Evolutionary conservation across 768 basidiomycete species (phyloP).

Genomic region (Lentinula boryana): DNA sequence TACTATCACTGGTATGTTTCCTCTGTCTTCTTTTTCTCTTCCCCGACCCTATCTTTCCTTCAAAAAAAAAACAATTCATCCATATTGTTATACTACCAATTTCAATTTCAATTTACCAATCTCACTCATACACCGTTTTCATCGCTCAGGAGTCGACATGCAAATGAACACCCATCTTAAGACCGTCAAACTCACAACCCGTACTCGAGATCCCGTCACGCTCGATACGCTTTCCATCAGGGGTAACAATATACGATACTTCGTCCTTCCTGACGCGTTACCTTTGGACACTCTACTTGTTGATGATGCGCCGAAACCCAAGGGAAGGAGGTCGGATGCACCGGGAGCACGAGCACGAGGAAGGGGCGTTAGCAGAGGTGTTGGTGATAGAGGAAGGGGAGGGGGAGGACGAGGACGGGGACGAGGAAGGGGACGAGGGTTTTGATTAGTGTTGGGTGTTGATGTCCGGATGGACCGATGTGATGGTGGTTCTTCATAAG

Average conservation of each 20-base stretch:
- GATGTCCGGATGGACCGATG: not conserved
- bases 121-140: not conserved
- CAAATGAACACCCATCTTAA: slow-evolving; percentile 99
- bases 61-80: not conserved
- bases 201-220: slow-evolving; percentile 81
- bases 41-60: not conserved
- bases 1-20: slow-evolving; percentile 83
- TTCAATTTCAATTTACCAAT: slow-evolving; percentile 3
- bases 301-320: slow-evolving; percentile 96
- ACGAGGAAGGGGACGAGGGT: slow-evolving; percentile 25
- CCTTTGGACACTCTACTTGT: slow-evolving; percentile 95
- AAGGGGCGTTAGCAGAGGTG: slow-evolving; percentile 42
- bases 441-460: not conserved
- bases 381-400: slow-evolving; percentile 48
- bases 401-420: slow-evolving; percentile 35
- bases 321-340: slow-evolving; percentile 83
- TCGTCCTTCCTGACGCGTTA: slow-evolving; percentile 94
- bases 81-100: not conserved
- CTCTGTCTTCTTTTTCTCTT: not conserved
- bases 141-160: slow-evolving; percentile 83
- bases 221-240: slow-evolving; percentile 92
- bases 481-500: too few relatives aligned
- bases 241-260: slow-evolving; percentile 96
- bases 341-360: slow-evolving; percentile 56
- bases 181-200: slow-evolving; percentile 93